These are phyloP conservation scores for Clonostachys rhizophaga DNA, from an alignment of 2,329 filamentous ascomycete genomes.

Conservation along the genomic window DNA sequence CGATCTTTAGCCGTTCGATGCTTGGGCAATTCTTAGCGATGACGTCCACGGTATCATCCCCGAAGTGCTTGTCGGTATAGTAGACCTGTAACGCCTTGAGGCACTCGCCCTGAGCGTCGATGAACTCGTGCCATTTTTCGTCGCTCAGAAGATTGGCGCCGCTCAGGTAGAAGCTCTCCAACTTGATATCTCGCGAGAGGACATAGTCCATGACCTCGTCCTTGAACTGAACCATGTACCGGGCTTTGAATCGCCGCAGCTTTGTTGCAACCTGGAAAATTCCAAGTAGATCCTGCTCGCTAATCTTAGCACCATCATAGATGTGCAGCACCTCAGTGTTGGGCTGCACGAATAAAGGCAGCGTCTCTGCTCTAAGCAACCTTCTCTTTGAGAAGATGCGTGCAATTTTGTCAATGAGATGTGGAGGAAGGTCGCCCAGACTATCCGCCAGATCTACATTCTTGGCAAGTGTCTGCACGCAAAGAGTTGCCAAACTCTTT, in stretches of 20 bases:
- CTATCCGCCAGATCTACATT: conserved; percentile 59
- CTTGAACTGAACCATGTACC: conserved; percentile 89
- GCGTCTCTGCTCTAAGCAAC: conserved; percentile 46
- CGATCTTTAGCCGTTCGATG: conserved; percentile 72
- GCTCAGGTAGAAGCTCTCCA: conserved; percentile 75
- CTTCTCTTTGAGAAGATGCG: conserved; percentile 56
- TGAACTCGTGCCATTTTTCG: conserved; percentile 66
- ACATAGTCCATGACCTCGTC: conserved; percentile 80
- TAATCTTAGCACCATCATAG: conserved; percentile 60
- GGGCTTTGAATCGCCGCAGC: conserved; percentile 67
- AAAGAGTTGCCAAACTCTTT: conserved; percentile 62
- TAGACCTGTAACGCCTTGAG: conserved; percentile 72
- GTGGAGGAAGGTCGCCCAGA: conserved; percentile 53
- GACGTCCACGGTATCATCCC: conserved; percentile 61
- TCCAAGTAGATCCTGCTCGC: conserved; percentile 70
- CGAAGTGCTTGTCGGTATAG: conserved; percentile 78
- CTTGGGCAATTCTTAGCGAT: conserved; percentile 62
- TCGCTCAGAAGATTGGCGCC: conserved; percentile 81
- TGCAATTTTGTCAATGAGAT: conserved; percentile 53
- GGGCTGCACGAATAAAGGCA: conserved; percentile 53
- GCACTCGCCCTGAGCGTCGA: conserved; percentile 58
- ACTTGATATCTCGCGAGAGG: conserved; percentile 60
- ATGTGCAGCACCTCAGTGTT: conserved; percentile 44
- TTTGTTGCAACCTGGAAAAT: conserved; percentile 73
- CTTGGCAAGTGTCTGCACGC: conserved; percentile 57